Conservation (phyloP, 441 rosid genomes). For the Gossypium lobatum region DNA sequence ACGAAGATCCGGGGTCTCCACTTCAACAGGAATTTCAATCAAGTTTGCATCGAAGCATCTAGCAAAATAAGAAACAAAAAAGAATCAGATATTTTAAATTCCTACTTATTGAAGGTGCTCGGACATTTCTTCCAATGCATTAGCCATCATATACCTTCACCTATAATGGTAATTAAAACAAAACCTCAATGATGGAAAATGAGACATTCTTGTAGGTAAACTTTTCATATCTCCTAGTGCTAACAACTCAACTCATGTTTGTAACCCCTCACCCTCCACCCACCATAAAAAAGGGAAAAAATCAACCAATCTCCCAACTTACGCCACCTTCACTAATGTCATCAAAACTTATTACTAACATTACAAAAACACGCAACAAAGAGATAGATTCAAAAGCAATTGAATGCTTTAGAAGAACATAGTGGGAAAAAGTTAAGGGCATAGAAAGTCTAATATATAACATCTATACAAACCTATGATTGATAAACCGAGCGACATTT, state of each 20-base stretch:
- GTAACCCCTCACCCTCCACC: neutral
- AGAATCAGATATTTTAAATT: conserved; percentile 7
- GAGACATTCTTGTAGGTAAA: neutral
- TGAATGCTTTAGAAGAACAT: neutral
- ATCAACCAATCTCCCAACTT: neutral
- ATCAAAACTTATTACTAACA: neutral
- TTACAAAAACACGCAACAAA: neutral
- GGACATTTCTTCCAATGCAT: neutral
- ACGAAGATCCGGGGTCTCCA: conserved; percentile 62
- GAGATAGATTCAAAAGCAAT: neutral
- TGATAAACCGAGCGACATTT: conserved; percentile 86
- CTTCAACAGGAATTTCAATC: conserved; percentile 91
- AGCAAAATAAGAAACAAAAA: conserved; percentile 10
- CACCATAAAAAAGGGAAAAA: too few species aligned
- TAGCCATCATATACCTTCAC: neutral
- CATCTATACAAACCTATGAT: conserved; percentile 57
- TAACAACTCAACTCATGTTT: neutral
- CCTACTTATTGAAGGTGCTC: neutral
- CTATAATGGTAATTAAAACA: neutral
- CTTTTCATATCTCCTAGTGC: neutral
- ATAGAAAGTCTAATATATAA: neutral
- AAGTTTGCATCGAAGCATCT: conserved; percentile 91
- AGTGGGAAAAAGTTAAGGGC: neutral
- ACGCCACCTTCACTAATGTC: neutral
- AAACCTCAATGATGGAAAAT: neutral